phyloP scores from a whole-genome alignment of 2,329 filamentous ascomycete genomes.

The Didymella keratinophila region DNA sequence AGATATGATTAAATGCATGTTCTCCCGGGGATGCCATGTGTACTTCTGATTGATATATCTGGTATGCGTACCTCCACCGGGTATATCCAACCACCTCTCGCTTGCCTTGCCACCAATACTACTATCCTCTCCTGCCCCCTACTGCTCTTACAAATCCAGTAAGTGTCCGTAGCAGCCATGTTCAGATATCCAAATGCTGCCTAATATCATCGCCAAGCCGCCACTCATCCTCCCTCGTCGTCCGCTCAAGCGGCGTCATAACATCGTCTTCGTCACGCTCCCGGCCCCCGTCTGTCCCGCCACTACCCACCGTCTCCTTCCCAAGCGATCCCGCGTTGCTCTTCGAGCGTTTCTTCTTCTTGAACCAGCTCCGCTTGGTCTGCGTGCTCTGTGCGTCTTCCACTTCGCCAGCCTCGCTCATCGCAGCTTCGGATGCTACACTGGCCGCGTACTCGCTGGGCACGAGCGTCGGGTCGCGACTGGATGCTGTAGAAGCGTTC shows the following conservation, averaged over 20 bases:
- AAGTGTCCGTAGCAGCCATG: neutral
- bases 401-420: conserved; percentile 20
- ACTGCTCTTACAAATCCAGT: too few species aligned
- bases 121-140: too few species aligned
- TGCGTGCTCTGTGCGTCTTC: conserved; percentile 44
- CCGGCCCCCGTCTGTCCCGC: conserved; percentile 38
- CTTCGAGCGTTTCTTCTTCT: conserved; percentile 38
- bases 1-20: neutral
- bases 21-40: neutral
- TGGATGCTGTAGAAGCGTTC: conserved; percentile 37
- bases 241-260: conserved; percentile 58
- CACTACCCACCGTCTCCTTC: conserved; percentile 41
- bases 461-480: conserved; percentile 33
- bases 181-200: conserved; percentile 77
- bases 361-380: conserved; percentile 49
- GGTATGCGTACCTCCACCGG: neutral
- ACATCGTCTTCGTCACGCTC: conserved; percentile 56
- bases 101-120: too few species aligned
- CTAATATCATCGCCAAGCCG: conserved; percentile 83
- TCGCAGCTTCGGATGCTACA: conserved; percentile 24
- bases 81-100: neutral
- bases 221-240: conserved; percentile 68
- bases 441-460: conserved; percentile 40
- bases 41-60: neutral
- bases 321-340: conserved; percentile 43